Percentiles rank a stretch among this genome's conserved stretches.
phyloP scores from a whole-genome alignment of 768 basidiomycete genomes.

The Gymnopilus junonius region DNA sequence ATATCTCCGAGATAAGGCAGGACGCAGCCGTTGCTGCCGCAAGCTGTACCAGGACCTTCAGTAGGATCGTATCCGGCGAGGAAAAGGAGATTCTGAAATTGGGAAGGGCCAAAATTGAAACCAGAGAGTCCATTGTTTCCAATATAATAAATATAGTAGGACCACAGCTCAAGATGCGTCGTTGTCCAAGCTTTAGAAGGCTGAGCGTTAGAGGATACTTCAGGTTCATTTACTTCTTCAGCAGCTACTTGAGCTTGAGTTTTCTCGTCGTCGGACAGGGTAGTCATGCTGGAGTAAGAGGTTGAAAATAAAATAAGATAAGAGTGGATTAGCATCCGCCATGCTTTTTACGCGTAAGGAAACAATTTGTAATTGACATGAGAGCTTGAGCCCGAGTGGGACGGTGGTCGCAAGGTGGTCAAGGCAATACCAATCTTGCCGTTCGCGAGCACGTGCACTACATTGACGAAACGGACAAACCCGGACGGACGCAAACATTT shows the following conservation, averaged over 20 bases:
- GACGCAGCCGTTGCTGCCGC: slow-evolving; percentile 59
- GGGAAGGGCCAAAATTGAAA: slow-evolving; percentile 75
- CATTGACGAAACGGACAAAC: slow-evolving; percentile 36
- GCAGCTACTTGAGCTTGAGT: not conserved
- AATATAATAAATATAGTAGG: slow-evolving; percentile 64
- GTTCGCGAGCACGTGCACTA: slow-evolving; percentile 18
- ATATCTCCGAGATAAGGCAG: slow-evolving; percentile 65
- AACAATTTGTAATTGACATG: slow-evolving; percentile 6
- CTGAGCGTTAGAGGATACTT: not conserved
- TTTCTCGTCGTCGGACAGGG: not conserved
- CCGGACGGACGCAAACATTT: slow-evolving; percentile 29
- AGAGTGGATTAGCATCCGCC: not conserved
- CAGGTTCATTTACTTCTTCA: not conserved
- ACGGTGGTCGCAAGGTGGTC: slow-evolving; percentile 17
- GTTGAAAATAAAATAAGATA: not conserved
- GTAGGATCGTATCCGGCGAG: slow-evolving; percentile 74
- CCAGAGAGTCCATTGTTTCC: slow-evolving; percentile 74
- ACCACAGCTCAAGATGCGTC: slow-evolving; percentile 55
- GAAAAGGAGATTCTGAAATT: slow-evolving; percentile 75
- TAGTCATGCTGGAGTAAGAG: not conserved
- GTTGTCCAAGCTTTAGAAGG: slow-evolving; percentile 38
- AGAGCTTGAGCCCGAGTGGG: slow-evolving; percentile 17
- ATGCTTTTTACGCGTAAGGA: slow-evolving; percentile 3
- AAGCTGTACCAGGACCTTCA: slow-evolving; percentile 58
- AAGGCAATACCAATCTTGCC: too few relatives aligned